These are phyloP conservation scores for Tuber aestivum DNA, from an alignment of 495 filamentous ascomycete genomes.

Conservation along the genomic window DNA sequence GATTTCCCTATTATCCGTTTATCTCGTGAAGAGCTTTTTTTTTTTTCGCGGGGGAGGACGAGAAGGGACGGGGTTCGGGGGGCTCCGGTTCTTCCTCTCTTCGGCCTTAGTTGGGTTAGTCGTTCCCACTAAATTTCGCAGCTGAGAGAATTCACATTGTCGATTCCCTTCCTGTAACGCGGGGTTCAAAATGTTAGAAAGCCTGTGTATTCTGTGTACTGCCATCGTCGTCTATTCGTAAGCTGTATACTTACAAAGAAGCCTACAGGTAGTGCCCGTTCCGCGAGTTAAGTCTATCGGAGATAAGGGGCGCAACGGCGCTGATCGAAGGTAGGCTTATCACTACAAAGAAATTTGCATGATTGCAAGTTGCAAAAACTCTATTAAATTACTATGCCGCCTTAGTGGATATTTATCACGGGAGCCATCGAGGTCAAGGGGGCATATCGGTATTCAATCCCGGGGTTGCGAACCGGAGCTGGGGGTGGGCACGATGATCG, in stretches of 20 bases:
- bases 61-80: not conserved
- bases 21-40: not conserved
- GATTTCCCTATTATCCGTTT: not conserved
- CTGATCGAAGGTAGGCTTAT: not conserved
- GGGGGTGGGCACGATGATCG: not conserved
- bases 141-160: not conserved
- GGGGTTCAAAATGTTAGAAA: not conserved
- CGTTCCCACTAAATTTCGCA: not conserved
- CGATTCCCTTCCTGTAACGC: not conserved
- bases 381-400: not conserved
- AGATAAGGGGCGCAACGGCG: not conserved
- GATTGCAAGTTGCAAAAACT: not conserved
- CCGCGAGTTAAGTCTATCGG: not conserved
- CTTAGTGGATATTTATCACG: not conserved
- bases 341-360: not conserved
- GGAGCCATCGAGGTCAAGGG: not conserved
- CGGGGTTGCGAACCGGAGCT: not conserved
- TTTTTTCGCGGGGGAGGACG: not conserved
- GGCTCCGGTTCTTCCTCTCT: not conserved
- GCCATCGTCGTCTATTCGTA: not conserved
- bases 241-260: no score
- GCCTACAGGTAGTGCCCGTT: not conserved
- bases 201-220: not conserved
- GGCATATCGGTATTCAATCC: not conserved
- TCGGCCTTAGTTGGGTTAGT: not conserved